These are phyloP conservation scores for Puccinia polysora DNA, from an alignment of 1,284 basidiomycete genomes.

Conservation along the genomic window DNA sequence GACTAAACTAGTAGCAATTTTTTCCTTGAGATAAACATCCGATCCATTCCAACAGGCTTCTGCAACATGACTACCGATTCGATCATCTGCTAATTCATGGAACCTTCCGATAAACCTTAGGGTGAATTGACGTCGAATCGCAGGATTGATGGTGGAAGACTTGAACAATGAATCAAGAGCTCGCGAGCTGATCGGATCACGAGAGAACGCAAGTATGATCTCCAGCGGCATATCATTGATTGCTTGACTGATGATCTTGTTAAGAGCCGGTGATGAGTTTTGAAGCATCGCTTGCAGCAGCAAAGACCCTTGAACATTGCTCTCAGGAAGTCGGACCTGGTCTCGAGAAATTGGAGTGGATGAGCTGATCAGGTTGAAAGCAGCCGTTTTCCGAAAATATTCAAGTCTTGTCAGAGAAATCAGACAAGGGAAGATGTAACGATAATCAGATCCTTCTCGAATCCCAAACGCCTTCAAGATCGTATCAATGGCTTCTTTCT, in stretches of 20 bases:
- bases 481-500: slow-evolving; percentile 15
- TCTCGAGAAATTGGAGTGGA: slow-evolving; percentile 42
- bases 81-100: slow-evolving; percentile 72
- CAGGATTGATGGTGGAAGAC: slow-evolving; percentile 63
- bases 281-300: slow-evolving; percentile 74
- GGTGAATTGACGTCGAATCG: slow-evolving; percentile 67
- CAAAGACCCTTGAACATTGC: slow-evolving; percentile 77
- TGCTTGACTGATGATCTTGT: slow-evolving; percentile 64
- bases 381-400: slow-evolving; percentile 35
- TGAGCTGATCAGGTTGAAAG: slow-evolving; percentile 13
- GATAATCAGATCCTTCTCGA: slow-evolving; percentile 13
- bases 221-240: slow-evolving; percentile 12
- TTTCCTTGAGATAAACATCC: slow-evolving; percentile 77
- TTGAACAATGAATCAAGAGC: slow-evolving; percentile 73
- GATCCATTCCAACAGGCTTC: slow-evolving; percentile 79
- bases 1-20: slow-evolving; percentile 36
- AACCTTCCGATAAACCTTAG: slow-evolving; percentile 70
- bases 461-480: slow-evolving; percentile 37
- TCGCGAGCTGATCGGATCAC: slow-evolving; percentile 69
- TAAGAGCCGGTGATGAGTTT: slow-evolving; percentile 64
- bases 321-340: slow-evolving; percentile 57
- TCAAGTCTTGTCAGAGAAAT: slow-evolving; percentile 36
- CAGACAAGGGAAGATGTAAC: slow-evolving; percentile 35
- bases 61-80: slow-evolving; percentile 78
- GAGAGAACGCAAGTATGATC: slow-evolving; percentile 60